Base-by-base conservation (phyloP, 2,329 filamentous ascomycete genomes). In the Esteya vermicola region DNA sequence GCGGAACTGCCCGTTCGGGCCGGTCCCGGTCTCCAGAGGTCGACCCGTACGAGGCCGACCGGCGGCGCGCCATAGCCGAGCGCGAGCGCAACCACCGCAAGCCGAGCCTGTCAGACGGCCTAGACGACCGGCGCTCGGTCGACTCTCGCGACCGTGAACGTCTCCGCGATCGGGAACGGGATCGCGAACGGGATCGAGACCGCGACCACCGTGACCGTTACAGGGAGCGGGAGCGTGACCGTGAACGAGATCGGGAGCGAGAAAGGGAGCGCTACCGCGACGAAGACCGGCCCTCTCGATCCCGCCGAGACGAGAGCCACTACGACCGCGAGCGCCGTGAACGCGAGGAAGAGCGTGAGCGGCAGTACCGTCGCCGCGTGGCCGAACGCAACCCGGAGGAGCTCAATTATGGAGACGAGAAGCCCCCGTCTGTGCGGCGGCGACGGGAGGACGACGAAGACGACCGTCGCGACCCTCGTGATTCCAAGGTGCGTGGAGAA, bases 11-110 rank as follows among this genome's bases (percentile, higher is more conserved):
- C 49, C 72, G 73, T 52, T 61, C 66, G 53, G 61, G 62, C 50
- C 68, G 84, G 51, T 74, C 75, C 55, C 85, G 86, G 52, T 88
- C 81, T 51, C 88, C 86, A n/a, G 91, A 96, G 59, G 75, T 76
- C 43, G 88, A 98, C 62, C 76, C 85, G 18, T 98, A 98, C 59
- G 91, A 96, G 60, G 91, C 88, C 44, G 91, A 98, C 56, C 78
- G 91, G 48, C 81, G 86, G 52, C 91, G 89, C 58, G 89, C 89
- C 33, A 88, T 91, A 54, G 86, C 88, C 43, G 88, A 94, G 55
- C 81, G 93, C 36, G 93, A 96, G 62, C 81, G 88, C 48, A 88
- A 93, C 51, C 93, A 94, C 61, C 79, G 85, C 57, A 93, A 91
- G 62, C 68, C 75, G 33, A 77, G 72, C 55, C 76, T 76, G 62